Base-by-base conservation (phyloP, 495 filamentous ascomycete genomes). In the Aspergillus saccharolyticus region DNA sequence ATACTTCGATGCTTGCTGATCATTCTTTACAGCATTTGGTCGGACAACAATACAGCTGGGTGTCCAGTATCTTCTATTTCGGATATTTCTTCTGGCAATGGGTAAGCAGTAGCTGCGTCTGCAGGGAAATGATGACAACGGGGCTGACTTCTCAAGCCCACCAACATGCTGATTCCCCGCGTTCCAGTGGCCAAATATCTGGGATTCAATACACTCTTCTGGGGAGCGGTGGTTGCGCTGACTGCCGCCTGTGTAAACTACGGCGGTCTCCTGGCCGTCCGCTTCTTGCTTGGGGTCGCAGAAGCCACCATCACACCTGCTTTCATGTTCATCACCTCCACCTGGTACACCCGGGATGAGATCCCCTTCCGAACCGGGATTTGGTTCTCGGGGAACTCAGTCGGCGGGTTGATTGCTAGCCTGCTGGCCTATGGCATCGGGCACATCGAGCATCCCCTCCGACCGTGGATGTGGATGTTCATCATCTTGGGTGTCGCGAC, bases 1-100 rank as follows among this genome's bases (percentile, higher is more conserved):
- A 20, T 22, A 39, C 15, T 14, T 7, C 0, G 7, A 33, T 45
- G 19, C 0, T 24, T 15, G 75, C 81, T 53, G 54, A 63, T 56
- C 63, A 73, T 53, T 57, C 16, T 74, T 28, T 44, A 68, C 24
- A 64, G 62, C 52, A 61, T 7, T 68, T 86, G 4, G 67, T 72
- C 21, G 83, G 83, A 22, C 69, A 76, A 4, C 75, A 85, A 53
- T 85, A 85, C 54, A 82, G 72, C 59, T 86, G 80, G 80, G 73
- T 85, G 0, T 78, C 74, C 2, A 77, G 74, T n/a, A 67, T 83
- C 20, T 86, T 85, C 71, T 85, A 86, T 62, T 80, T 86, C 59
- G 85, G 85, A 4, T 87, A 78, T 59, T 67, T 83, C 28, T 68
- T 64, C 59, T 77, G 68, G 61, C 71, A 70, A 56, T 58, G 43